These are phyloP conservation scores for Lactarius evosmus DNA, from an alignment of 768 basidiomycete species.

Conservation along the genomic window DNA sequence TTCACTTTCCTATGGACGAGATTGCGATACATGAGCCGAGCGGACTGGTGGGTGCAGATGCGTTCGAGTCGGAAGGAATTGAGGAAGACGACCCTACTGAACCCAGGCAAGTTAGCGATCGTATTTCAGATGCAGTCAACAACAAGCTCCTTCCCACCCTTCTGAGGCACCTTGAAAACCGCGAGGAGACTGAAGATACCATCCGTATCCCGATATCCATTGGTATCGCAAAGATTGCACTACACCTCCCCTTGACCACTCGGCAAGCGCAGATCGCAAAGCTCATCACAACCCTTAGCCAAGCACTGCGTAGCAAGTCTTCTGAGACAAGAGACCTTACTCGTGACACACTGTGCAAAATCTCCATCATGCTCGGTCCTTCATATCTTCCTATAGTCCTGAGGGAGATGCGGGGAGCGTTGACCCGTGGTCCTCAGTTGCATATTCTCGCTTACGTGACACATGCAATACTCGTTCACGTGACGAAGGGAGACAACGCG, in stretches of 20 bases:
- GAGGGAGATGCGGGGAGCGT: conserved; percentile 78
- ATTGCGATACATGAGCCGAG: conserved; percentile 37
- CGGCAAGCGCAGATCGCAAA: conserved; percentile 69
- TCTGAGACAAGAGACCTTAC: conserved; percentile 89
- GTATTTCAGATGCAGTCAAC: conserved; percentile 74
- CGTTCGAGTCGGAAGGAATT: conserved; percentile 29
- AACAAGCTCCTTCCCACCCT: conserved; percentile 73
- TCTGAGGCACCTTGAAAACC: conserved; percentile 75
- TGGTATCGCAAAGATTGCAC: conserved; percentile 81
- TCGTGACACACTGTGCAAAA: conserved; percentile 78
- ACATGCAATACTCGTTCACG: conserved; percentile 78
- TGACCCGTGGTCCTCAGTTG: conserved; percentile 88
- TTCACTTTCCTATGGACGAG: conserved; percentile 85
- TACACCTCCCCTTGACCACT: conserved; percentile 63
- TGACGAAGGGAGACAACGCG: conserved; percentile 61
- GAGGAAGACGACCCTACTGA: conserved; percentile 31
- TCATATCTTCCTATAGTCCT: conserved; percentile 69
- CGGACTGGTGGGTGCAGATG: conserved; percentile 32
- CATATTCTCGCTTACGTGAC: conserved; percentile 85
- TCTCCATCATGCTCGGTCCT: conserved; percentile 69
- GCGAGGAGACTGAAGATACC: conserved; percentile 76
- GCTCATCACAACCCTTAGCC: conserved; percentile 80
- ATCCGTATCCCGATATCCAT: conserved; percentile 85
- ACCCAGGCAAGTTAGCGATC: conserved; percentile 26
- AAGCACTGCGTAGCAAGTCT: conserved; percentile 88